These are phyloP conservation scores for Claviceps maximensis DNA, from an alignment of 2,329 filamentous ascomycete species.

Conservation along the genomic window DNA sequence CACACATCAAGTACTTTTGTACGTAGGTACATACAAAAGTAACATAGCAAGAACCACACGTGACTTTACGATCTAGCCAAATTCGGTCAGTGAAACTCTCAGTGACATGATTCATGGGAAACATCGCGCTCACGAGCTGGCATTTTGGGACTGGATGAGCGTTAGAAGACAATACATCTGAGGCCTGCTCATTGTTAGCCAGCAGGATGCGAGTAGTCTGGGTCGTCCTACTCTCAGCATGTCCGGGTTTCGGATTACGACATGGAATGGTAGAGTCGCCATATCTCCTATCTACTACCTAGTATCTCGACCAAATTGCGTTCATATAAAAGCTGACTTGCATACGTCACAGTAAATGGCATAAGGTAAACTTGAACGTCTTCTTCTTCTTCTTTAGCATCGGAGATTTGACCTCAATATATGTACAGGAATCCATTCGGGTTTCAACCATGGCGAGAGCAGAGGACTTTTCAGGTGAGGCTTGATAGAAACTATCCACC, in stretches of 20 bases:
- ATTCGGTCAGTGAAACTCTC: not conserved
- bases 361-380: conserved; percentile 40
- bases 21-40: not conserved
- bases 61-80: not conserved
- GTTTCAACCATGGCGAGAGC: conserved; percentile 72
- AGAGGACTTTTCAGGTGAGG: conserved; percentile 52
- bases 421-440: conserved; percentile 58
- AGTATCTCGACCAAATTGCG: not conserved
- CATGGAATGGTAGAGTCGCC: conserved; percentile 59
- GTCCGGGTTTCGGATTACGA: conserved; percentile 71
- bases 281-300: not conserved
- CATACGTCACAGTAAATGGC: conserved; percentile 52
- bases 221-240: conserved; percentile 10
- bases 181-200: not conserved
- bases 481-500: not conserved
- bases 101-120: not conserved
- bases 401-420: not conserved
- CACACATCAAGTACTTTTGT: too few species aligned
- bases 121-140: not conserved
- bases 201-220: not conserved
- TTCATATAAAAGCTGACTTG: conserved; percentile 2
- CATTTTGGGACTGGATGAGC: not conserved
- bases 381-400: not conserved
- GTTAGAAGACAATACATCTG: not conserved
- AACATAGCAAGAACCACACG: not conserved